A percentile compares a stretch with the other conserved stretches of the same genome.
These are phyloP conservation scores for Tetragonia tetragonoides DNA, from an alignment of 148 eudicot species.

Conservation along the genomic window DNA sequence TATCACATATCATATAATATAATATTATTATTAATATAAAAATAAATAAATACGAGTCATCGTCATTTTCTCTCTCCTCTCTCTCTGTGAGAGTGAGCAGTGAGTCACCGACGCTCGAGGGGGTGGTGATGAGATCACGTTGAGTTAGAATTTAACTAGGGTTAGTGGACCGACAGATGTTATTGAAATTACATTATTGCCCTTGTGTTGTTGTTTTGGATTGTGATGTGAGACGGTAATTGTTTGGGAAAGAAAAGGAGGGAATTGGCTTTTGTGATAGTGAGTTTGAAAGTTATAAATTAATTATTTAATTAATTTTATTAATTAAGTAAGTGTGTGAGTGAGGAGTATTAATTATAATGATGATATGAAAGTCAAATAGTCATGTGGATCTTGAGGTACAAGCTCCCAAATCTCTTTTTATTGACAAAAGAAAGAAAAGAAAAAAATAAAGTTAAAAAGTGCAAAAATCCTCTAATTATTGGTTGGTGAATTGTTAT, in stretches of 20 bases:
- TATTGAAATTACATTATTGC: constrained; percentile 17
- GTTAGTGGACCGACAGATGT: constrained; percentile 54
- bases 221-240: constrained; percentile 13
- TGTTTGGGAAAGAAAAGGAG: neutral
- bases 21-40: no score
- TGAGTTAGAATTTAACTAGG: constrained; percentile 34
- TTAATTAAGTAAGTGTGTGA: neutral
- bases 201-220: constrained; percentile 24
- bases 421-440: neutral
- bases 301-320: constrained; percentile 5
- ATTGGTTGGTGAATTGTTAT: constrained; percentile 13
- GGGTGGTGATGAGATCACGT: constrained; percentile 13
- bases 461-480: constrained; percentile 21
- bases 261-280: neutral
- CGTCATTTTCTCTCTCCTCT: constrained; percentile 18
- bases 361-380: constrained; percentile 8
- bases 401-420: constrained; percentile 8
- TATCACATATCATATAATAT: neutral
- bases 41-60: constrained; percentile 12
- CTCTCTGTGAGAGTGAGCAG: constrained; percentile 10
- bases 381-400: constrained; percentile 31
- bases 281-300: constrained; percentile 4
- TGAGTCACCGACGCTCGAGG: constrained; percentile 57
- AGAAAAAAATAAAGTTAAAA: neutral
- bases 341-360: no score